Base-by-base conservation (phyloP, 2,329 filamentous ascomycete genomes). In the Penicillium occitanis region DNA sequence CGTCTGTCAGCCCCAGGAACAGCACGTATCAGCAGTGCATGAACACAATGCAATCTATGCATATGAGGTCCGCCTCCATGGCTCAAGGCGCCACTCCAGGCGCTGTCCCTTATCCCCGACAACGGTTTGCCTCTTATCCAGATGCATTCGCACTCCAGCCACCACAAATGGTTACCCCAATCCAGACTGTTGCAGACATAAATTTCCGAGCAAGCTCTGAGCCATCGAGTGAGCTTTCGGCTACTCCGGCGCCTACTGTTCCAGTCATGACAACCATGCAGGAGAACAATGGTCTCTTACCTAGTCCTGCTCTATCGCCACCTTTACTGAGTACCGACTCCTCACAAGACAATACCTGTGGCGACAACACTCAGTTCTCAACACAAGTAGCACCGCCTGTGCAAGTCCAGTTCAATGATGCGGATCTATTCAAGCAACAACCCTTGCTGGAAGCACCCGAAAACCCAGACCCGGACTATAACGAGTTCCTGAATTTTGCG, bases 121-220 rank as follows among this genome's bases (percentile, higher is more conserved):
- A 51, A 17, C 66, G 66, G 11, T 55, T 67, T 13, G 66, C 62
- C 33, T 67, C 66, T 17, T 58, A 61, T n/a, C 66, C 66, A 14
- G 62, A 67, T 62, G 62, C 25, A 4, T 63, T 65, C 8, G 35
- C 61, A 46, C 51, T 55, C 19, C 65, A 59, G 37, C 25, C 59
- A n/a, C 51, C 55, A 4, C 55, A 51, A 40, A 30, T 62, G 22
- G 53, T 51, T 13, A 17, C 60, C 28, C 61, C 44, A 19, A n/a
- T 51, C 33, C 30, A 44, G 30, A 19, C 51, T 11, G 44, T 25
- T 35, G 17, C 53, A 19, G 22, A 35, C 40, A 7, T 60, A 6
- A 46, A 33, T 11, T 60, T n/a, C 13, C 64, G 51, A 48, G 50
- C 64, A 17, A 55, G 53, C 35, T 63, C 64, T 5, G 51, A 63